Evolutionary conservation across 2,329 filamentous ascomycete genomes (phyloP).

Genomic region (Pseudogymnoascus verrucosus): DNA sequence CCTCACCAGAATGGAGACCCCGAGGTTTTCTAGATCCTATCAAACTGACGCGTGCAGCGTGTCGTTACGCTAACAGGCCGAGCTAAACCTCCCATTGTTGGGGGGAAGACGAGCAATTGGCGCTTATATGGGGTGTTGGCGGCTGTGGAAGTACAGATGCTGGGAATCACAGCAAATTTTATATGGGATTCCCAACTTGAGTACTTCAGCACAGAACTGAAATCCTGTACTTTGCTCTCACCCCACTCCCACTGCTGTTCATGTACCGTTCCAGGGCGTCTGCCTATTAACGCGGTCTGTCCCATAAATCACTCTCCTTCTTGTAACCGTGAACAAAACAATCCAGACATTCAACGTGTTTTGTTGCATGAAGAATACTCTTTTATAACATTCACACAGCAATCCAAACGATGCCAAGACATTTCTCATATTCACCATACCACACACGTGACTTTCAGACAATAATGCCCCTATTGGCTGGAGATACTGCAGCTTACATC

Average conservation of each 20-base stretch:
- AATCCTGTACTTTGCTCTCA: neutral
- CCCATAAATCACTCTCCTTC: neutral
- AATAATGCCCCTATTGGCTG: neutral
- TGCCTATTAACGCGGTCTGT: neutral
- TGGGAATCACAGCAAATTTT: neutral
- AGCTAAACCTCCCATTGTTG: neutral
- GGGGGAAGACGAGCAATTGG: neutral
- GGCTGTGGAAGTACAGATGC: neutral
- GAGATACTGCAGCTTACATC: neutral
- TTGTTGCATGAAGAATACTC: neutral
- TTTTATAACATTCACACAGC: neutral
- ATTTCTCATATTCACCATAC: neutral
- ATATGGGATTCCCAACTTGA: neutral
- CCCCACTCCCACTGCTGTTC: neutral
- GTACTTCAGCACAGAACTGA: neutral
- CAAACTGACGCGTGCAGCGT: neutral
- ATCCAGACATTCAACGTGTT: neutral
- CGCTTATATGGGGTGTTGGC: neutral
- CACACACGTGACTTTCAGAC: neutral
- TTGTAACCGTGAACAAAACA: neutral
- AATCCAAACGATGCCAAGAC: neutral
- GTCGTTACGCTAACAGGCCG: neutral
- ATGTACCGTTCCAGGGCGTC: neutral
- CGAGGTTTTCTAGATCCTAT: neutral
- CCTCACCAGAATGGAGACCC: neutral